Percentiles rank a stretch among this genome's conserved stretches.
Evolutionary conservation across 129 eudicot species (phyloP).

Genomic region (Rutidosis leptorrhynchoides): DNA sequence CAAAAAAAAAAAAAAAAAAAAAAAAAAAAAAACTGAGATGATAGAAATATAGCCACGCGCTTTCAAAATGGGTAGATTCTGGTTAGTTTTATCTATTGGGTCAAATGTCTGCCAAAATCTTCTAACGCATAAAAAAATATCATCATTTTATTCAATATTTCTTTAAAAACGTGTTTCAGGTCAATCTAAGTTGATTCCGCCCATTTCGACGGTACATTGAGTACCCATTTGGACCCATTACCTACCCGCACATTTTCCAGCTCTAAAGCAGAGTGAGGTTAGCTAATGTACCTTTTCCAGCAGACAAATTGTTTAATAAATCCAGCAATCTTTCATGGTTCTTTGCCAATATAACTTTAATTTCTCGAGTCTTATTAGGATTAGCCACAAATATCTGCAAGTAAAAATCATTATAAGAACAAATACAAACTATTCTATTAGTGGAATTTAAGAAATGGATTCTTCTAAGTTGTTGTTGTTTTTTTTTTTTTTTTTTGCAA

Average conservation of each 20-base stretch:
- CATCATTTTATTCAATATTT: background rate
- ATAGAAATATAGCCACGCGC: background rate
- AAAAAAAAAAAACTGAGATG: background rate
- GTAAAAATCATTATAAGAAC: constrained; percentile 14
- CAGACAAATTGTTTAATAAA: constrained; percentile 64
- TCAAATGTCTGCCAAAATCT: background rate
- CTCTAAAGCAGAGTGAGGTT: constrained; percentile 2
- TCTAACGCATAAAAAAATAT: background rate
- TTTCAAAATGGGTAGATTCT: background rate
- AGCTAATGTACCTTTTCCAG: constrained; percentile 67
- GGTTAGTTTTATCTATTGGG: background rate
- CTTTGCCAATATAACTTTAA: constrained; percentile 81
- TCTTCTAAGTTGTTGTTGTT: constrained; percentile 1
- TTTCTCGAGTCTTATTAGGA: constrained; percentile 92
- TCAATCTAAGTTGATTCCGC: background rate
- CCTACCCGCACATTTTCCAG: background rate
- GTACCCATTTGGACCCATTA: background rate
- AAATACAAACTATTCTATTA: constrained; percentile 17
- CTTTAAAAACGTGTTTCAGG: background rate
- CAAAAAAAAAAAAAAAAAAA: too few species aligned
- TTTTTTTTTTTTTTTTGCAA: background rate
- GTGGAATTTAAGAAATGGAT: constrained; percentile 4
- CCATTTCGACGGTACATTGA: background rate
- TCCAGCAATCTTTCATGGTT: constrained; percentile 81
- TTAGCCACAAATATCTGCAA: constrained; percentile 94